A percentile compares a stretch with the other conserved stretches of the same genome.
phyloP scores from a whole-genome alignment of 306 rosid genomes.

The Mucuna pruriens region DNA sequence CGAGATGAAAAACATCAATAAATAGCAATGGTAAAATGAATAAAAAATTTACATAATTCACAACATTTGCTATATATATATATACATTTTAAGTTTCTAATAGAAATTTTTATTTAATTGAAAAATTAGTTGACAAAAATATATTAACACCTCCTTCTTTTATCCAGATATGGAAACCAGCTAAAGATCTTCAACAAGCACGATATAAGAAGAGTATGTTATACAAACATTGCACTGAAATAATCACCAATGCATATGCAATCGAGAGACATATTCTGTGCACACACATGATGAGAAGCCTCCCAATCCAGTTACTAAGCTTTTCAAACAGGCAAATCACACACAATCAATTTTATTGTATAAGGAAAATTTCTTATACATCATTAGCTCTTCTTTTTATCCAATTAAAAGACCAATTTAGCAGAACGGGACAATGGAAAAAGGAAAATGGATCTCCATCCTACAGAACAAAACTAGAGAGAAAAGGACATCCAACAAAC shows the following conservation, averaged over 20 bases:
- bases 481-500: constrained; percentile 8
- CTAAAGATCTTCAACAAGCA: background rate
- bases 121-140: too few relatives aligned
- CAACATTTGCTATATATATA: background rate
- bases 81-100: background rate
- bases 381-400: background rate
- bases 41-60: too few relatives aligned
- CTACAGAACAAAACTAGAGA: constrained; percentile 12
- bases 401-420: constrained; percentile 4
- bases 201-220: background rate
- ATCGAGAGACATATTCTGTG: background rate
- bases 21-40: too few relatives aligned
- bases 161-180: background rate
- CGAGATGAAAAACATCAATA: too few relatives aligned
- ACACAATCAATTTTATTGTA: constrained; percentile 19
- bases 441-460: constrained; percentile 33
- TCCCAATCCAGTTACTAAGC: background rate
- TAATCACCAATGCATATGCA: background rate
- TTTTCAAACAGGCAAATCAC: background rate
- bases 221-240: background rate
- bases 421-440: background rate
- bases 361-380: constrained; percentile 29
- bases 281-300: background rate
- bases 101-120: background rate
- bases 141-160: background rate